A percentile compares a stretch with the other conserved stretches of the same genome.
Conservation (phyloP, 176 grass and related monocot species). For the Dendrocalamus sinicus region DNA sequence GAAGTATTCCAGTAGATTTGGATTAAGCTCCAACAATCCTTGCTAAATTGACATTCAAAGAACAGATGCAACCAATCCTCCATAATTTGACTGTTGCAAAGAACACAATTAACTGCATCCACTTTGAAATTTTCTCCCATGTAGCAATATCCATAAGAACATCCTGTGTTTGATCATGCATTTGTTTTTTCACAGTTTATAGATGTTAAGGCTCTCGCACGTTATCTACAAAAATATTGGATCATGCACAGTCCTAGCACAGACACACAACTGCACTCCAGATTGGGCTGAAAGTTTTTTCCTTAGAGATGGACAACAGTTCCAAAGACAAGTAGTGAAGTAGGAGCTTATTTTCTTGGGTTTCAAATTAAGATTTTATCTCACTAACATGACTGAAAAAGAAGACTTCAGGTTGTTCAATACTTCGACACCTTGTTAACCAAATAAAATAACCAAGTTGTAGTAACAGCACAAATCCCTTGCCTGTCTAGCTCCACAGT, state of each 20-base stretch:
- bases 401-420: background rate
- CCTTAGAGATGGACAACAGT: background rate
- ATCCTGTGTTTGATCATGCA: no score
- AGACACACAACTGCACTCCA: background rate
- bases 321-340: background rate
- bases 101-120: no score
- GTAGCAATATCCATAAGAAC: no score
- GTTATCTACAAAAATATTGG: conserved; percentile 22
- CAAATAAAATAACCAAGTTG: background rate
- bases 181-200: background rate
- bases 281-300: background rate
- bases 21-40: no score
- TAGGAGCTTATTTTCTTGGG: background rate
- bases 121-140: no score
- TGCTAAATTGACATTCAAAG: no score
- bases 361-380: background rate
- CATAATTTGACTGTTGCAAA: no score
- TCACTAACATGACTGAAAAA: background rate
- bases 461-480: background rate
- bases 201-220: conserved; percentile 17
- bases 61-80: no score
- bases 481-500: background rate
- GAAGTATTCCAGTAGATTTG: no score
- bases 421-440: background rate
- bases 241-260: conserved; percentile 14